Conservation (phyloP, 2,329 filamentous ascomycete species). For the Fusarium coffeatum region DNA sequence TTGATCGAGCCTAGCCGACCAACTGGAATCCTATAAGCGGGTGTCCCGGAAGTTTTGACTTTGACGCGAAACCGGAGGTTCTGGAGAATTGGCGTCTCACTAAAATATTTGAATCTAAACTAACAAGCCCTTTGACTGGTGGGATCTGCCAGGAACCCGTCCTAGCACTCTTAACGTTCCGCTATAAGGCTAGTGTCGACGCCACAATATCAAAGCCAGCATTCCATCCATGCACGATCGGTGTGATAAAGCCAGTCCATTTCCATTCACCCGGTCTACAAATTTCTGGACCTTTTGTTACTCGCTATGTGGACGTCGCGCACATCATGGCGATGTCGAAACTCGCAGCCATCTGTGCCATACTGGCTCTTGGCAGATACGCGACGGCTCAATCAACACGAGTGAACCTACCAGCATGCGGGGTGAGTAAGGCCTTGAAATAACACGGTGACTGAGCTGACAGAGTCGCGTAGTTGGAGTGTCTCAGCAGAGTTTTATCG, state of each 20-base stretch:
- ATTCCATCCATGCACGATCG: not conserved
- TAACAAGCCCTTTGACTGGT: not conserved
- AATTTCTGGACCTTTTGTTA: not conserved
- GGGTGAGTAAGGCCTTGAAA: too few species aligned
- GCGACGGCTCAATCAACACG: not conserved
- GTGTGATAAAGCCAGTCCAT: not conserved
- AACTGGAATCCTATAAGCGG: not conserved
- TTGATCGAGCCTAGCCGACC: not conserved
- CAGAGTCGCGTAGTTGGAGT: fast-evolving
- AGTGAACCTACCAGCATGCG: not conserved
- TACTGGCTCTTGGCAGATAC: not conserved
- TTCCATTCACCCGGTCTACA: fast-evolving
- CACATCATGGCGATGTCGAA: not conserved
- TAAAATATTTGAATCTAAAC: not conserved
- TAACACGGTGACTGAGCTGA: not conserved
- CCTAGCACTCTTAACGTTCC: too few species aligned
- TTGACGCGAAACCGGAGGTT: not conserved
- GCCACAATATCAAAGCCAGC: not conserved
- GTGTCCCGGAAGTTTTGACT: not conserved
- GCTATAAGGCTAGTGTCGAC: not conserved
- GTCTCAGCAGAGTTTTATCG: not conserved
- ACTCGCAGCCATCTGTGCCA: too few species aligned
- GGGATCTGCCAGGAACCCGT: not conserved
- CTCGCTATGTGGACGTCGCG: not conserved
- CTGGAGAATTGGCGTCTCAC: not conserved